Conservation (phyloP, 305 asterid species). For the Solanum hybrid region DNA sequence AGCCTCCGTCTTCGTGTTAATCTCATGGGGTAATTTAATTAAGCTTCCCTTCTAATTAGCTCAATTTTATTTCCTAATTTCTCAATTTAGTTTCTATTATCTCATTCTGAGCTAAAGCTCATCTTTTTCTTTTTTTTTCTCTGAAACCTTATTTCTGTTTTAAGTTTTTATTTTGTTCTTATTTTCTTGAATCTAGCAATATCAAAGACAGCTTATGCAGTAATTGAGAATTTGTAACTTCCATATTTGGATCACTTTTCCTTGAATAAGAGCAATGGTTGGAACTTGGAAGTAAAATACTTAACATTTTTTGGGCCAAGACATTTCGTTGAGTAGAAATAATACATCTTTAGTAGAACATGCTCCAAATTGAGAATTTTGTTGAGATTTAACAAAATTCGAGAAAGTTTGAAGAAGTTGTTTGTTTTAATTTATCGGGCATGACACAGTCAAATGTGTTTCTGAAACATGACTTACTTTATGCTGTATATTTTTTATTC, state of each 20-base stretch:
- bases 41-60: background rate
- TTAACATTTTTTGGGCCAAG: background rate
- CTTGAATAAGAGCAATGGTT: background rate
- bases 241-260: background rate
- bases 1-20: constrained; percentile 82
- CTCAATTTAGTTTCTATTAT: background rate
- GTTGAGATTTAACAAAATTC: background rate
- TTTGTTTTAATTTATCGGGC: background rate
- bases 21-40: constrained; percentile 71
- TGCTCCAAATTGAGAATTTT: background rate
- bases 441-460: background rate
- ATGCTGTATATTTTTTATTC: background rate
- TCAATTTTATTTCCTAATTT: background rate
- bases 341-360: background rate
- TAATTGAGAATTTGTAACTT: background rate
- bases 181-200: background rate
- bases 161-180: background rate
- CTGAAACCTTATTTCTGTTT: background rate
- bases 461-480: background rate
- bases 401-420: background rate
- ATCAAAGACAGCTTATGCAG: background rate
- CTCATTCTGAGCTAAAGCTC: background rate
- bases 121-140: background rate
- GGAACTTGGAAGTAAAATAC: background rate
- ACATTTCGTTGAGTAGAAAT: background rate